phyloP scores from a whole-genome alignment of 2,329 filamentous ascomycete species.

The Xylaria sp. region DNA sequence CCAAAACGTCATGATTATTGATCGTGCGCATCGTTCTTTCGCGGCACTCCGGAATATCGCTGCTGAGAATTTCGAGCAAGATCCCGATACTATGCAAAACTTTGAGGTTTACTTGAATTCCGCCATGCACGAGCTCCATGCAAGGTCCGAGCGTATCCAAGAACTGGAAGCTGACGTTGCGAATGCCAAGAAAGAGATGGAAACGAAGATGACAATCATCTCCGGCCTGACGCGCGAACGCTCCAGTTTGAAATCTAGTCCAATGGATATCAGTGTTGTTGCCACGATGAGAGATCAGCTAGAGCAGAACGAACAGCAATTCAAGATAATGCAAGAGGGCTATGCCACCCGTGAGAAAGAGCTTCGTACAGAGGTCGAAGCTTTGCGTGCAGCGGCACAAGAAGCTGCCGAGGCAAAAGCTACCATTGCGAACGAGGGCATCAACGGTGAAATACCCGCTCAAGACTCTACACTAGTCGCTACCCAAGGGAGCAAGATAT shows the following conservation, averaged over 20 bases:
- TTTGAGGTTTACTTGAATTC: conserved; percentile 92
- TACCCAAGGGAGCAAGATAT: conserved; percentile 63
- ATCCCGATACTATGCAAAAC: conserved; percentile 85
- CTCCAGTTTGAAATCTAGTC: conserved; percentile 81
- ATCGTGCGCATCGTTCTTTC: conserved; percentile 90
- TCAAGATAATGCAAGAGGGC: conserved; percentile 73
- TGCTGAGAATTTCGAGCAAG: conserved; percentile 79
- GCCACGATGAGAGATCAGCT: conserved; percentile 87
- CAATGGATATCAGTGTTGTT: conserved; percentile 90
- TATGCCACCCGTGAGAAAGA: conserved; percentile 78
- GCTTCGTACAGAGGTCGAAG: conserved; percentile 72
- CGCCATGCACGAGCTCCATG: conserved; percentile 90
- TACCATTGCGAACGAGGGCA: conserved; percentile 22
- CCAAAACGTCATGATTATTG: conserved; percentile 83
- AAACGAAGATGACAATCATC: conserved; percentile 94
- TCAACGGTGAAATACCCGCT: conserved; percentile 42
- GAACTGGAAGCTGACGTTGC: conserved; percentile 85
- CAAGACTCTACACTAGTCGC: conserved; percentile 42
- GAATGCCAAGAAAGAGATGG: conserved; percentile 91
- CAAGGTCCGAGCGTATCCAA: conserved; percentile 85
- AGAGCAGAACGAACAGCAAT: conserved; percentile 81
- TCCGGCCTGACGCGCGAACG: conserved; percentile 91
- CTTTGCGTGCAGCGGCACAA: conserved; percentile 63
- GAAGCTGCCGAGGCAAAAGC: conserved; percentile 36
- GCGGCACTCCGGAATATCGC: conserved; percentile 89